Conservation (phyloP, 129 eudicot genomes). For the Smallanthus sonchifolius region DNA sequence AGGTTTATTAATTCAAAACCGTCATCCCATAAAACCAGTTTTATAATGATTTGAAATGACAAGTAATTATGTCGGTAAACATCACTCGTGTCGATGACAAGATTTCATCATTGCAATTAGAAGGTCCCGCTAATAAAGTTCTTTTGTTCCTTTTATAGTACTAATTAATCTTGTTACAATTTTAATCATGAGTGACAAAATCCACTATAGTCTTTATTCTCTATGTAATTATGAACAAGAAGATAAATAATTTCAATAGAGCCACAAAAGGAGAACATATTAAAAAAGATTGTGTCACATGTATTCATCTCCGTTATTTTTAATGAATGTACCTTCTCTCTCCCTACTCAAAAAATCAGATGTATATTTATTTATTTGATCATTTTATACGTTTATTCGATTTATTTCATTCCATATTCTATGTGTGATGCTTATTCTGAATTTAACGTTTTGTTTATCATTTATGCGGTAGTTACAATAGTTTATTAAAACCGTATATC, state of each 20-base stretch:
- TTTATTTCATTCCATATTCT: too few relatives aligned
- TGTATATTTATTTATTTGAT: too few relatives aligned
- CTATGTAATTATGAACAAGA: neutral
- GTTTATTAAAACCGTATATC: too few relatives aligned
- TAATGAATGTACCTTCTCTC: too few relatives aligned
- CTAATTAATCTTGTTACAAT: neutral
- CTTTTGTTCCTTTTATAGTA: too few relatives aligned
- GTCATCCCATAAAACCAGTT: neutral
- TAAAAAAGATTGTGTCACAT: neutral
- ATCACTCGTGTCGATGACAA: neutral
- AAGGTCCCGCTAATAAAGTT: neutral
- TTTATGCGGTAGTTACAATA: too few relatives aligned
- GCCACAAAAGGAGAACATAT: neutral
- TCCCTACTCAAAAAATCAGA: too few relatives aligned
- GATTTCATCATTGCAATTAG: neutral
- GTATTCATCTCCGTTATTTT: neutral
- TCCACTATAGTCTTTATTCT: neutral
- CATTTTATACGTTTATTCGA: too few relatives aligned
- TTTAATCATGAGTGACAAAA: neutral
- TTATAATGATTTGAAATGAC: neutral
- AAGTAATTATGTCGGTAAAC: neutral
- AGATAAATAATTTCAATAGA: neutral
- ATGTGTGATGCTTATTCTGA: too few relatives aligned
- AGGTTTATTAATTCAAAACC: neutral
- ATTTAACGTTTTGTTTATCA: too few relatives aligned